Evolutionary conservation across 805 yeast genomes (phyloP), one percentile per base, ranked within the genome.

Genomic region (Ogataea zsoltii): DNA sequence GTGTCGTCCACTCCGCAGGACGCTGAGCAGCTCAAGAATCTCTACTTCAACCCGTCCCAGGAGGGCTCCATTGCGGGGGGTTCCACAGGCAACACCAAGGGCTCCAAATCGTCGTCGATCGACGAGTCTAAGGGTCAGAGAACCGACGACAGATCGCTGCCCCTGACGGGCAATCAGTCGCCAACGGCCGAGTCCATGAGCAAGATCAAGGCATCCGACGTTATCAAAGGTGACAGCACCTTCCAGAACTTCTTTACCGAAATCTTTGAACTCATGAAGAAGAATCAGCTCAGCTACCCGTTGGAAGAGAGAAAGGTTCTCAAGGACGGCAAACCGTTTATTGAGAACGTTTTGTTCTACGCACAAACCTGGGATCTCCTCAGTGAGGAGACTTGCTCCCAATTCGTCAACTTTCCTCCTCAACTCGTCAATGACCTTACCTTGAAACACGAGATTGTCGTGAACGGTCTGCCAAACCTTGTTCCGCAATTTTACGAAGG

Each of bases 391-490:
- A 61, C 60, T 16, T 56, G 65, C 38, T 49, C 56, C 2, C 15
- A 40, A 4, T 59, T 55, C 44, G 54, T 65, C 33, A 58, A 57
- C 31, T 65, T 65, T 48, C 61, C 66, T 7, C 53, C 62, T 18
- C 61, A 61, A 41, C 61, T 65, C 23, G 49, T 64, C 23, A 60
- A 61, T 29, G 71, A 67, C 49, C 51, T 66, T 40, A 64, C 63
- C 33, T 34, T 54, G 14, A 66, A 65, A 46, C 70, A 65, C 48
- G 62, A 61, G 19, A 49, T 53, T 13, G 65, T 66, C 7, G 62
- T 64, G 33, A 48, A 39, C 12, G 58, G 58, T 21, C 51, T 67
- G 30, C 69, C 70, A 10, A 43, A 53, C 18, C 41, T 51, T 12
- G 45, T 42, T 10, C 68, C 69, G 3, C 40, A 50, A 13, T 62